Percentiles rank a stretch among this genome's conserved stretches.
Evolutionary conservation across 116 monocot species (phyloP).

Genomic region (Trichopus zeylanicus): DNA sequence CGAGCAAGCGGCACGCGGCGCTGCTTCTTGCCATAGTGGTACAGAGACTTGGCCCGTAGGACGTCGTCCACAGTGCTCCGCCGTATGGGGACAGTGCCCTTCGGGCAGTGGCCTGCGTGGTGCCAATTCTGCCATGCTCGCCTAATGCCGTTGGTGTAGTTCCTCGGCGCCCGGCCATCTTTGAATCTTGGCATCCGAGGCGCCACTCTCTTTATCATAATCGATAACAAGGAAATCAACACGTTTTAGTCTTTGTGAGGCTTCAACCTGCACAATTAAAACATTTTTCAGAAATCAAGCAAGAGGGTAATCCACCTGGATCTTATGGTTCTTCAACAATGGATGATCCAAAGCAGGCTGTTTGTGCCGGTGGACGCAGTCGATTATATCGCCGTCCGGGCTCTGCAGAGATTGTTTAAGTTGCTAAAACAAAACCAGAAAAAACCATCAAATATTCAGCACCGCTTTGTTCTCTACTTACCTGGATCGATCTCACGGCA

Average conservation of each 20-base stretch:
- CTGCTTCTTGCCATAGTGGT: slow-evolving; percentile 79
- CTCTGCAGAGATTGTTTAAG: slow-evolving; percentile 25
- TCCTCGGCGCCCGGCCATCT: slow-evolving; percentile 13
- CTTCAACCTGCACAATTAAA: neutral
- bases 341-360: slow-evolving; percentile 85
- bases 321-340: slow-evolving; percentile 67
- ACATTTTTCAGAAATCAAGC: neutral
- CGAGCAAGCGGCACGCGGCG: slow-evolving; percentile 10
- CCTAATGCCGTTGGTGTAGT: slow-evolving; percentile 22
- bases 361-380: slow-evolving; percentile 61
- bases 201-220: slow-evolving; percentile 24
- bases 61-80: slow-evolving; percentile 68
- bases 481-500: slow-evolving; percentile 36
- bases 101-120: slow-evolving; percentile 70
- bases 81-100: slow-evolving; percentile 72
- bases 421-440: neutral
- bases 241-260: no score
- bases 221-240: neutral
- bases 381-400: slow-evolving; percentile 75
- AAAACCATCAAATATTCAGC: neutral
- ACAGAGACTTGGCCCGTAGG: slow-evolving; percentile 62
- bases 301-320: slow-evolving; percentile 37
- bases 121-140: slow-evolving; percentile 87
- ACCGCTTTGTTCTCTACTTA: slow-evolving; percentile 1
- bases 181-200: slow-evolving; percentile 35